Evolutionary conservation across 345 rosid genomes (phyloP).

Genomic region (Syzygium jambos): DNA sequence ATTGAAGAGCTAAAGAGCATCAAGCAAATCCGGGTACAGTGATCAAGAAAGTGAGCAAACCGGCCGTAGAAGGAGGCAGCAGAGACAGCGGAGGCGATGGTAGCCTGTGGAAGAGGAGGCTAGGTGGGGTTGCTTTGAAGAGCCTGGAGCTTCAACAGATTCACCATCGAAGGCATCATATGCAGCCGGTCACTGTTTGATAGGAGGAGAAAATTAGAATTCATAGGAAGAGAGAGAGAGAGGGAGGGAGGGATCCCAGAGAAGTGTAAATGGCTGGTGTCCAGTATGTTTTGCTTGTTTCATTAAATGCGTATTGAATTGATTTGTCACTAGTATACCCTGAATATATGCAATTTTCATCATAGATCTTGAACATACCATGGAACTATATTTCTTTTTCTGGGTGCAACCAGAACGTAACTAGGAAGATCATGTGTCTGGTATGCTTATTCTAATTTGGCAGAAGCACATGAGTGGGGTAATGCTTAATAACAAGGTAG

Average conservation of each 20-base stretch:
- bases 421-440: not conserved
- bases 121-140: conserved; percentile 28
- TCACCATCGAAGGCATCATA: conserved; percentile 20
- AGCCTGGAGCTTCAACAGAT: conserved; percentile 47
- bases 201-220: not conserved
- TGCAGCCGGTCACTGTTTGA: conserved; percentile 42
- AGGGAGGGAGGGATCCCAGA: not conserved
- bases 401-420: not conserved
- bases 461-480: not conserved
- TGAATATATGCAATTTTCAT: not conserved
- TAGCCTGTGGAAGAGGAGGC: conserved; percentile 72
- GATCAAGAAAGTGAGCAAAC: conserved; percentile 36
- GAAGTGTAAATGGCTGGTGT: not conserved
- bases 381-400: not conserved
- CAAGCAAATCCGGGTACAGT: conserved; percentile 18
- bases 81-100: conserved; percentile 1
- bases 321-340: not conserved
- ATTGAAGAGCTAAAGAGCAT: too few species aligned
- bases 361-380: not conserved
- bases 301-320: not conserved
- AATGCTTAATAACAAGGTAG: not conserved
- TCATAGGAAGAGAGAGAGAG: not conserved
- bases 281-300: not conserved
- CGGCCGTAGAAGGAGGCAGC: not conserved
- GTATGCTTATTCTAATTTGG: not conserved